Percentiles rank a stretch among this genome's conserved stretches.
Conservation (phyloP, 768 basidiomycete species). For the Suillus hirtellus region DNA sequence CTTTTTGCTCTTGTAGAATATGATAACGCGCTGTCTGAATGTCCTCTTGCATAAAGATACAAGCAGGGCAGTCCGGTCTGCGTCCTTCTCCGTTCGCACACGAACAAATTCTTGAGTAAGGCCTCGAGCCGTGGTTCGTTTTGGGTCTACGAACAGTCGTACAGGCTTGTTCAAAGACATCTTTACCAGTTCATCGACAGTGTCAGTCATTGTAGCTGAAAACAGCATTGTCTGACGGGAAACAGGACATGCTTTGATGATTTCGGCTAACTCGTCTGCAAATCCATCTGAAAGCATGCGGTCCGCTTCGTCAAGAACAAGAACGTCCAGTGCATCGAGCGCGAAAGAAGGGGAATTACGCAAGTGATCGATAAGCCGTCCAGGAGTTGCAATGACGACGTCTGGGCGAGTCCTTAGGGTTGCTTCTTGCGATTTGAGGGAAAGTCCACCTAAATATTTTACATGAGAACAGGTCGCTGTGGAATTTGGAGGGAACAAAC, state of each 20-base stretch:
- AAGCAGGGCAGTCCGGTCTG: constrained; percentile 74
- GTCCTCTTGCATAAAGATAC: constrained; percentile 84
- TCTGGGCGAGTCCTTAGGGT: constrained; percentile 87
- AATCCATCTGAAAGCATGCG: constrained; percentile 97
- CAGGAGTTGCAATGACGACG: constrained; percentile 94
- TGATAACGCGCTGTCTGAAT: constrained; percentile 80
- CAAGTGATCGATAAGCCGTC: constrained; percentile 96
- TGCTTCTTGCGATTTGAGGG: constrained; percentile 88
- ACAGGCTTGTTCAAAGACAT: constrained; percentile 94
- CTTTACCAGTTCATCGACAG: constrained; percentile 88
- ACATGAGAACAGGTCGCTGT: constrained; percentile 13
- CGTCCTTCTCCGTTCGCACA: constrained; percentile 77
- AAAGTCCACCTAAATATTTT: constrained; percentile 75
- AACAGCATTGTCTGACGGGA: constrained; percentile 98
- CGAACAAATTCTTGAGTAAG: constrained; percentile 95
- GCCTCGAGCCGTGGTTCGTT: constrained; percentile 80
- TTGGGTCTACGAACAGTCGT: constrained; percentile 93
- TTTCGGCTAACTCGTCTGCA: constrained; percentile 90
- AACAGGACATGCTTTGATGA: constrained; percentile 84
- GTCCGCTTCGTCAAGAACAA: constrained; percentile 97
- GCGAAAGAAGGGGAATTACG: constrained; percentile 93
- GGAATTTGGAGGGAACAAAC: constrained; percentile 38
- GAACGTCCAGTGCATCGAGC: constrained; percentile 87
- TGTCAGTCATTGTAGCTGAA: constrained; percentile 98
- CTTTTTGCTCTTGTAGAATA: constrained; percentile 97